Evolutionary conservation across 106 monocot genomes (phyloP).

Genomic region (Dendrobium chrysotoxum): DNA sequence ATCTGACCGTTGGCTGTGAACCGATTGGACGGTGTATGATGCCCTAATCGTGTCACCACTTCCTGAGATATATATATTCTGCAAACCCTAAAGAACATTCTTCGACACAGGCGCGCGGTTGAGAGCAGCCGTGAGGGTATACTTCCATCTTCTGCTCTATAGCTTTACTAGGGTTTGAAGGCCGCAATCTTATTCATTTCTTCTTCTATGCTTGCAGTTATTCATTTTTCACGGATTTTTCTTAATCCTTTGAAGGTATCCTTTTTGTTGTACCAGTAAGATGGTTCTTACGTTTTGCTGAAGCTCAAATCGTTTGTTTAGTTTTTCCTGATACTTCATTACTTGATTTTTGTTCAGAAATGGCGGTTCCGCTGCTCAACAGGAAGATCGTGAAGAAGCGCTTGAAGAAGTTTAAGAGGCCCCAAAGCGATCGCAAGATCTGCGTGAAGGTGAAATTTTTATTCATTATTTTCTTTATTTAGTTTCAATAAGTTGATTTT

Average conservation of each 20-base stretch:
- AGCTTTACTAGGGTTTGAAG: not conserved
- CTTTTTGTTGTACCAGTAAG: not conserved
- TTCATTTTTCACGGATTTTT: not conserved
- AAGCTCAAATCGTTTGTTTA: not conserved
- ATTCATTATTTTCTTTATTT: not conserved
- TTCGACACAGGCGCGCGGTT: not conserved
- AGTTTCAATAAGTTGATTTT: not conserved
- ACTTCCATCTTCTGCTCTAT: not conserved
- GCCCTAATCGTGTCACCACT: not conserved
- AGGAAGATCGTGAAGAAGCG: slow-evolving; percentile 54
- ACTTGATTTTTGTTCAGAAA: slow-evolving; percentile 6
- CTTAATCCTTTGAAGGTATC: not conserved
- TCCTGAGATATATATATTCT: not conserved
- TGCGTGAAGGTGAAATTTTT: slow-evolving; percentile 33
- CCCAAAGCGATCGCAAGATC: slow-evolving; percentile 49
- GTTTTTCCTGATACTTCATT: not conserved
- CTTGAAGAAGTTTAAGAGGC: slow-evolving; percentile 54
- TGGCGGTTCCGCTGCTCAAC: slow-evolving; percentile 18
- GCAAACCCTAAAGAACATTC: not conserved
- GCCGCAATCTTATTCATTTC: not conserved
- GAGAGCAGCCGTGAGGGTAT: not conserved
- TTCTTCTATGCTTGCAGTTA: not conserved
- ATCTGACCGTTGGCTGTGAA: not conserved
- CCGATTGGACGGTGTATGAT: not conserved
- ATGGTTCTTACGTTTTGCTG: not conserved